phyloP scores from a whole-genome alignment of 2,329 filamentous ascomycete species.

The Pezicula radicicola region DNA sequence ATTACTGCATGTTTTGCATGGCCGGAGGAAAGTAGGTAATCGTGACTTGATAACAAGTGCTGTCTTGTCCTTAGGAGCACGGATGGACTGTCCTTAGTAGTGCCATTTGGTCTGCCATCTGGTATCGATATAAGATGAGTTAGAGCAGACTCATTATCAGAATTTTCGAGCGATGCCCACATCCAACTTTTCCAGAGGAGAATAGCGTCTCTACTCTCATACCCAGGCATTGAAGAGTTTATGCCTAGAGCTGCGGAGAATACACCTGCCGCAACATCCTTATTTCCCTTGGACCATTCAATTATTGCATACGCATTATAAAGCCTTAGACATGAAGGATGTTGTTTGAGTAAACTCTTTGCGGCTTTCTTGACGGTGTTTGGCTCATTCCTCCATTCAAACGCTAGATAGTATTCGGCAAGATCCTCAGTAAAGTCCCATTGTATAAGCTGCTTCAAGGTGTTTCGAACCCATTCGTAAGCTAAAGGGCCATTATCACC shows the following conservation, averaged over 20 bases:
- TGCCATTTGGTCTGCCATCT: constrained; percentile 27
- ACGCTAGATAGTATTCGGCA: constrained; percentile 67
- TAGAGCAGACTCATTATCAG: constrained; percentile 27
- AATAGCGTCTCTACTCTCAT: constrained; percentile 28
- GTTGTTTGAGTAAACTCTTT: constrained; percentile 69
- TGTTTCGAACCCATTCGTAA: constrained; percentile 44
- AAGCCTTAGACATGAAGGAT: constrained; percentile 59
- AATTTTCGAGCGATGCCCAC: constrained; percentile 22
- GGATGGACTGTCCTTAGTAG: constrained; percentile 18
- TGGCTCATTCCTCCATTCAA: constrained; percentile 57
- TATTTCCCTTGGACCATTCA: constrained; percentile 58
- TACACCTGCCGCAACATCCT: constrained; percentile 58
- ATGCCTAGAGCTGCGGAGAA: constrained; percentile 65
- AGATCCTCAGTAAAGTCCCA: constrained; percentile 46
- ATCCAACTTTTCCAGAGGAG: constrained; percentile 26
- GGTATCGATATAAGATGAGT: constrained; percentile 37
- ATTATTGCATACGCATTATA: constrained; percentile 80
- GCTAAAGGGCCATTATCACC: constrained; percentile 19
- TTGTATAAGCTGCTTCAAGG: constrained; percentile 55
- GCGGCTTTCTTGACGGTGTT: constrained; percentile 63
- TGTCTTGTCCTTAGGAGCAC: constrained; percentile 50
- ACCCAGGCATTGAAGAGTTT: constrained; percentile 36
- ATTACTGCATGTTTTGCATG: constrained; percentile 46
- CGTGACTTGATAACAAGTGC: constrained; percentile 48
- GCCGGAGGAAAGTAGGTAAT: constrained; percentile 51